phyloP scores from a whole-genome alignment of 805 yeast species.

The Peterozyma xylosa region DNA sequence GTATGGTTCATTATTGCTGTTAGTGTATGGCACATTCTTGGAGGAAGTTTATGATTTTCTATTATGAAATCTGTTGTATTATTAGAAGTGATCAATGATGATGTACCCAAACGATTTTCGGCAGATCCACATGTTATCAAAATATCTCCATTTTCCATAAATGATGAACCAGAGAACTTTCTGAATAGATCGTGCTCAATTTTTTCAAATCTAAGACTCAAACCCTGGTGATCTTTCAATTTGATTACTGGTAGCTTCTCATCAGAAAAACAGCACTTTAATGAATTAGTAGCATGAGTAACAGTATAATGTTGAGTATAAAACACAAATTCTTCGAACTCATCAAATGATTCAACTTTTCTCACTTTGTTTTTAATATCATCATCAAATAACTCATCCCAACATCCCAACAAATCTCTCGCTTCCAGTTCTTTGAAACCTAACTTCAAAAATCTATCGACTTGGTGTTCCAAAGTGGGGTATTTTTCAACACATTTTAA shows the following conservation, averaged over 20 bases:
- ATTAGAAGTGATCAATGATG: slow-evolving; percentile 5
- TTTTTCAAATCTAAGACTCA: slow-evolving; percentile 4
- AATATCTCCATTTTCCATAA: slow-evolving; percentile 10
- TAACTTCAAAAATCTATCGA: slow-evolving; percentile 33
- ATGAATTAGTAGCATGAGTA: slow-evolving; percentile 50
- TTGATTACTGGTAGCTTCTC: not conserved
- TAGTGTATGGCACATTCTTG: slow-evolving; percentile 56
- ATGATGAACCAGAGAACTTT: slow-evolving; percentile 30
- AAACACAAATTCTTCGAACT: slow-evolving; percentile 72
- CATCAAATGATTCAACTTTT: slow-evolving; percentile 65
- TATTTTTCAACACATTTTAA: slow-evolving; percentile 56
- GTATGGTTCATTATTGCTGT: slow-evolving; percentile 22
- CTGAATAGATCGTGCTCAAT: slow-evolving; percentile 16
- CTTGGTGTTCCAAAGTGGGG: slow-evolving; percentile 42
- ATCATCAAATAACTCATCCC: slow-evolving; percentile 38
- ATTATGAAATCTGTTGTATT: slow-evolving; percentile 8
- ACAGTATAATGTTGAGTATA: slow-evolving; percentile 72
- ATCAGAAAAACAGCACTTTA: slow-evolving; percentile 3
- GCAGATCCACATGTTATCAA: slow-evolving; percentile 33
- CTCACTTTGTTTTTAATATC: slow-evolving; percentile 33
- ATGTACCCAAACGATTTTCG: slow-evolving; percentile 22
- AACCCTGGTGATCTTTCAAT: slow-evolving; percentile 2
- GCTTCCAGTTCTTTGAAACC: slow-evolving; percentile 46
- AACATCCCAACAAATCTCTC: slow-evolving; percentile 47
- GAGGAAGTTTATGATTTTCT: slow-evolving; percentile 13